Conservation (phyloP, 2,329 filamentous ascomycete species). For the Pseudogymnoascus sp. region DNA sequence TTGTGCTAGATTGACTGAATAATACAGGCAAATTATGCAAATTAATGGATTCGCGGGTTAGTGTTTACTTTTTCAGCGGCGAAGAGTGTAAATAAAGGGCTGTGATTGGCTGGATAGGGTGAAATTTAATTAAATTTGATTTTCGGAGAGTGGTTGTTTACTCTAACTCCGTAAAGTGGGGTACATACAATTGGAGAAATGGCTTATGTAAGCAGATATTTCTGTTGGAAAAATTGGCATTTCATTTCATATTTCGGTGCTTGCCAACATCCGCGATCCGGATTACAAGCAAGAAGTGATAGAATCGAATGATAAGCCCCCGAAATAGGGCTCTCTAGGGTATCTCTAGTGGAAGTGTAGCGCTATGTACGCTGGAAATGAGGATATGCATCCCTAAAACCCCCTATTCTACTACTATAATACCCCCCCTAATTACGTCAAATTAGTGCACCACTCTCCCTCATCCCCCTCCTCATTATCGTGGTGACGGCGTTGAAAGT, state of each 20-base stretch:
- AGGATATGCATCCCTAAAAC: neutral
- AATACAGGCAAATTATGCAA: neutral
- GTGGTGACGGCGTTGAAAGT: neutral
- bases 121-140: conserved; percentile 1
- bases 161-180: neutral
- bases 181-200: neutral
- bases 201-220: neutral
- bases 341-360: neutral
- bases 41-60: neutral
- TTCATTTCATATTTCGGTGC: neutral
- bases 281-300: neutral
- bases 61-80: neutral
- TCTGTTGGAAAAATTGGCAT: neutral
- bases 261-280: neutral
- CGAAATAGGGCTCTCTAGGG: neutral
- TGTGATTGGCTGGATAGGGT: neutral
- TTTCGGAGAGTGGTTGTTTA: neutral
- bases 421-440: neutral
- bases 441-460: neutral
- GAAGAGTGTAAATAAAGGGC: neutral
- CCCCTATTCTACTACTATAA: neutral
- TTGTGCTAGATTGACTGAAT: neutral
- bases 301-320: neutral
- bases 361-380: neutral
- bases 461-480: neutral